A percentile compares a stretch with the other conserved stretches of the same genome.
phyloP scores from a whole-genome alignment of 2,329 filamentous ascomycete genomes.

The Fusarium tanahbumbuense region DNA sequence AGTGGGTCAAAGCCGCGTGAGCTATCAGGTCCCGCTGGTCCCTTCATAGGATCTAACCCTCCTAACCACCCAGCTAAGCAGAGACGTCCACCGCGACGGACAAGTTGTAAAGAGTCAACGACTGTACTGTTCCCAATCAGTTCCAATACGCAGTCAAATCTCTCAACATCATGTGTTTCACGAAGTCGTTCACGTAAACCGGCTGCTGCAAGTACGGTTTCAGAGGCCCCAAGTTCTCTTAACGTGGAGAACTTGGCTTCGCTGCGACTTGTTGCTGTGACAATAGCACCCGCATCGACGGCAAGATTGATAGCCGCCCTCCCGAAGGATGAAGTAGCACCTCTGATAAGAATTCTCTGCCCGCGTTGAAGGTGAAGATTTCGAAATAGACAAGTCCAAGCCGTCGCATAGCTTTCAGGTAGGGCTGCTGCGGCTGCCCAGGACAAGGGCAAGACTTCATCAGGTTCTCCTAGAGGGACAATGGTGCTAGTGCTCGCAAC shows the following conservation, averaged over 20 bases:
- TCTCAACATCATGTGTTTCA: accelerated
- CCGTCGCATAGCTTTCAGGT: background rate
- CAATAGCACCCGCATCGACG: background rate
- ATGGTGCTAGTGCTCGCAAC: background rate
- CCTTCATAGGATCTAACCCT: background rate
- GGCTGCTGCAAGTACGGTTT: background rate
- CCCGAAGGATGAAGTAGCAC: background rate
- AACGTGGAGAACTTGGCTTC: background rate
- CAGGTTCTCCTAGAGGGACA: accelerated
- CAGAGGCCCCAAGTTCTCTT: background rate
- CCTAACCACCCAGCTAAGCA: background rate
- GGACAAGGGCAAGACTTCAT: background rate
- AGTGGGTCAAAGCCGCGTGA: background rate
- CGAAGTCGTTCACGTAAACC: background rate
- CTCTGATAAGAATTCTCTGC: background rate
- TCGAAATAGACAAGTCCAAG: background rate
- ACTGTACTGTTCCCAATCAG: background rate
- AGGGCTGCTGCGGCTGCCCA: background rate
- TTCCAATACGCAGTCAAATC: background rate
- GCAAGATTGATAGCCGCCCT: background rate
- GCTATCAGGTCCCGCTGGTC: background rate
- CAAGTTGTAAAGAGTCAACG: background rate
- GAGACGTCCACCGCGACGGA: background rate
- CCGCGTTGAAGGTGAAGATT: background rate
- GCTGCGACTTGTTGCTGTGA: background rate